Conservation (phyloP, 73 alveolate species). For the Symbiodinium natans region DNA sequence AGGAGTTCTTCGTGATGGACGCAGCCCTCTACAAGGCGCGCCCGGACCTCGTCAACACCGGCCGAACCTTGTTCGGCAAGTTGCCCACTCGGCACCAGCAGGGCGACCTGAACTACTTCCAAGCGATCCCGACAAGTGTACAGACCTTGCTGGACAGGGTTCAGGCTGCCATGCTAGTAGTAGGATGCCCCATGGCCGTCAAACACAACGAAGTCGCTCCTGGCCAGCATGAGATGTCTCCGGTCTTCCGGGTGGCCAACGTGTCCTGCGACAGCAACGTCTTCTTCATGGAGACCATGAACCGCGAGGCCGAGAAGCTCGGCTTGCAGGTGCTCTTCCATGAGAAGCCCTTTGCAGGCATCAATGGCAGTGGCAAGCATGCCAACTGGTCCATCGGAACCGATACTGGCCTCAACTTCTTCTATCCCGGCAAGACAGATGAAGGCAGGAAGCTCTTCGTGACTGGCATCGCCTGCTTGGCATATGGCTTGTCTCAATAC, state of each 20-base stretch:
- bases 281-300: conserved; percentile 91
- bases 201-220: conserved; percentile 94
- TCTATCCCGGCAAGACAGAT: conserved; percentile 91
- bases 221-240: conserved; percentile 91
- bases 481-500: conserved; percentile 81
- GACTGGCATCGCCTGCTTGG: conserved; percentile 80
- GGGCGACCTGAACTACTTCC: conserved; percentile 90
- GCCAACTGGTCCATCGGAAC: conserved; percentile 93
- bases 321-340: conserved; percentile 94
- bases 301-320: conserved; percentile 68
- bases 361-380: conserved; percentile 94
- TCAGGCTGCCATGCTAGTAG: conserved; percentile 55
- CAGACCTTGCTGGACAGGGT: conserved; percentile 52
- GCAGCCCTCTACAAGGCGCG: conserved; percentile 77
- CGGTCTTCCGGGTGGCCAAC: conserved; percentile 76
- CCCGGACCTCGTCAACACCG: conserved; percentile 84
- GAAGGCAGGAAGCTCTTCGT: conserved; percentile 59
- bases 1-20: conserved; percentile 82
- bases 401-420: conserved; percentile 84
- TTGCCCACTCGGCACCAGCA: conserved; percentile 89
- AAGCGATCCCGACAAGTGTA: conserved; percentile 56
- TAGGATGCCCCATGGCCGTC: conserved; percentile 89
- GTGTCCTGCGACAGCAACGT: conserved; percentile 85
- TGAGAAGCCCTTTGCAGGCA: conserved; percentile 92
- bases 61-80: conserved; percentile 84